phyloP scores from a whole-genome alignment of 768 basidiomycete species.

The Tubosaeta sp. region DNA sequence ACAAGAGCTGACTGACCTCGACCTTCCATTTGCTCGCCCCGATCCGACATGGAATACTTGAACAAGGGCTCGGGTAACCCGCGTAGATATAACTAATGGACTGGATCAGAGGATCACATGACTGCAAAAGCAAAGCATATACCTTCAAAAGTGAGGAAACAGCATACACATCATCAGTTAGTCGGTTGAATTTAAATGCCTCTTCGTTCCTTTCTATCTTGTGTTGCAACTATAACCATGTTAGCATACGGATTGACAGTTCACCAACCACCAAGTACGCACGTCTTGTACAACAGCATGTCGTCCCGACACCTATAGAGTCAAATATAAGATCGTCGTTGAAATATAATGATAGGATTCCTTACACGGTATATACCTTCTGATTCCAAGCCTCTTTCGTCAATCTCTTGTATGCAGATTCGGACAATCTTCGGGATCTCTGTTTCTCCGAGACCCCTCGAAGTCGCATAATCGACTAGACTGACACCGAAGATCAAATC shows the following conservation, averaged over 20 bases:
- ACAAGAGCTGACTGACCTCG: slow-evolving; percentile 44
- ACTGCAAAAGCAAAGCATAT: slow-evolving; percentile 22
- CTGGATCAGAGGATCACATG: background rate
- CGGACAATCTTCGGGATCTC: slow-evolving; percentile 76
- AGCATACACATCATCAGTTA: slow-evolving; percentile 74
- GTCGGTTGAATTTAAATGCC: slow-evolving; percentile 66
- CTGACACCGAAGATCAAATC: slow-evolving; percentile 89
- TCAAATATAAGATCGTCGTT: background rate
- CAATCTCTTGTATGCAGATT: slow-evolving; percentile 80
- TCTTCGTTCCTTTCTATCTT: slow-evolving; percentile 83
- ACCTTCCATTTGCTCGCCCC: slow-evolving; percentile 76
- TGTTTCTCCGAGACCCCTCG: slow-evolving; percentile 66
- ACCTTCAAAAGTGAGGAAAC: slow-evolving; percentile 87
- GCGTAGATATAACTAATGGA: slow-evolving; percentile 65
- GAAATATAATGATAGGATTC: background rate
- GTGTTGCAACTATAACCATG: slow-evolving; percentile 60
- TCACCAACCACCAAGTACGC: slow-evolving; percentile 16
- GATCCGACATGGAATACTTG: slow-evolving; percentile 72
- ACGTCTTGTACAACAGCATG: slow-evolving; percentile 84
- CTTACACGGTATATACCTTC: slow-evolving; percentile 81
- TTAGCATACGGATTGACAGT: slow-evolving; percentile 1
- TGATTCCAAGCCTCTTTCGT: slow-evolving; percentile 68
- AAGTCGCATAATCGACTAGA: slow-evolving; percentile 83
- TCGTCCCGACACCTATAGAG: slow-evolving; percentile 68
- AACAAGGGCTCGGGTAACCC: slow-evolving; percentile 90